Evolutionary conservation across 2,329 filamentous ascomycete species (phyloP).

Genomic region (Colletotrichum sp.): DNA sequence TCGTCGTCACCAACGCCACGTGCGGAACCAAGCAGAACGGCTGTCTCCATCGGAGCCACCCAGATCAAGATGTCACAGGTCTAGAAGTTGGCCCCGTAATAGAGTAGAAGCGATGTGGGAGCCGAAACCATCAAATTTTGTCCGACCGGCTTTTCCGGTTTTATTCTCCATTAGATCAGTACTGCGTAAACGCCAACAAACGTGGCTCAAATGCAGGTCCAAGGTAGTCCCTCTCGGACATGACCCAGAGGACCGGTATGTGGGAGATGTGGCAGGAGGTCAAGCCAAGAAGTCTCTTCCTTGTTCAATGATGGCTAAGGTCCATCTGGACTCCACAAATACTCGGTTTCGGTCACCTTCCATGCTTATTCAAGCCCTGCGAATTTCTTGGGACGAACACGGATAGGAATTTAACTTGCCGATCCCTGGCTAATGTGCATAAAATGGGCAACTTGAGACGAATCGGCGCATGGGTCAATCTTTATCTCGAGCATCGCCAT

Average conservation of each 20-base stretch:
- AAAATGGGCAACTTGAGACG: neutral
- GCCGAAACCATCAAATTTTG: neutral
- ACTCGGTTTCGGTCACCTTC: neutral
- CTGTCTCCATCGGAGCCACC: neutral
- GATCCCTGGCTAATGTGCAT: neutral
- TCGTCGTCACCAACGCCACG: neutral
- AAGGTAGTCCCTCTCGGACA: neutral
- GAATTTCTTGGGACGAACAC: slow-evolving; percentile 1
- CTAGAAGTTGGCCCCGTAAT: neutral
- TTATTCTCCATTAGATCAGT: neutral
- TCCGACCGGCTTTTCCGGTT: neutral
- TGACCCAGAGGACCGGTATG: neutral
- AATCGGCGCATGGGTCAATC: neutral
- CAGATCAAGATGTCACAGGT: neutral
- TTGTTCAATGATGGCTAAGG: neutral
- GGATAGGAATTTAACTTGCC: neutral
- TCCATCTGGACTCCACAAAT: neutral
- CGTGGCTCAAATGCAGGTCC: neutral
- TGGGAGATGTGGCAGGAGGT: neutral
- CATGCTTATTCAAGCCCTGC: neutral
- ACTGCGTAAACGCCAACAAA: neutral
- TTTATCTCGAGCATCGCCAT: slow-evolving; percentile 2
- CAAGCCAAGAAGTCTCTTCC: neutral
- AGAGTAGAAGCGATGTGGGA: neutral
- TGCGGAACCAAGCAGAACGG: neutral